These are phyloP conservation scores for Leonotis leonurus DNA, from an alignment of 257 asterid species.

Conservation along the genomic window DNA sequence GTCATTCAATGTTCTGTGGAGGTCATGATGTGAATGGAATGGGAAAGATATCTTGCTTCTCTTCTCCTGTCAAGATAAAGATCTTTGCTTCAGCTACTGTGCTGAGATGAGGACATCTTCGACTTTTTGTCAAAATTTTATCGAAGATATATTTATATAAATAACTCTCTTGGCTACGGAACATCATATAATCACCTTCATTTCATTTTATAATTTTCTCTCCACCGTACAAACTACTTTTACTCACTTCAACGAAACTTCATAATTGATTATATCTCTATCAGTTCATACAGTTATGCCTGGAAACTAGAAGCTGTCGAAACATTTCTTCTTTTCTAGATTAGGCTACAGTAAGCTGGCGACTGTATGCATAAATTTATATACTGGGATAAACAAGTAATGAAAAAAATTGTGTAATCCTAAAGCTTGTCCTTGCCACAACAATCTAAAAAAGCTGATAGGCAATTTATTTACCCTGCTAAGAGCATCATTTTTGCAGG, in stretches of 20 bases:
- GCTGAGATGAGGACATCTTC: not conserved
- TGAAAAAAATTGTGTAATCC: not conserved
- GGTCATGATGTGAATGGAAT: no score
- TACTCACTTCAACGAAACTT: not conserved
- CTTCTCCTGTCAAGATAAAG: not conserved
- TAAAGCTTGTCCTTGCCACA: not conserved
- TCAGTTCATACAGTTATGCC: not conserved
- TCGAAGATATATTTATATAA: no score
- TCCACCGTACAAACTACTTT: not conserved
- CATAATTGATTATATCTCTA: not conserved
- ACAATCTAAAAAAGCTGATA: not conserved
- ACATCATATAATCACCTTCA: not conserved
- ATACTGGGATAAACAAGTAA: not conserved
- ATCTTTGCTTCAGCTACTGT: not conserved
- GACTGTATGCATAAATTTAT: not conserved
- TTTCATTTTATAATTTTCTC: not conserved
- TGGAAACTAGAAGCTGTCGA: not conserved
- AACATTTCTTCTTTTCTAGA: not conserved
- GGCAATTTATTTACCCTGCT: conserved; percentile 2
- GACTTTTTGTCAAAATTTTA: not conserved
- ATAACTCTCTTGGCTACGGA: not conserved
- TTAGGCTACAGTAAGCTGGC: conserved; percentile 4
- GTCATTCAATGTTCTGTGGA: not conserved
- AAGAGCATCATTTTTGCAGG: conserved; percentile 41
- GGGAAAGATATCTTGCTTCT: not conserved